phyloP scores from a whole-genome alignment of 1,139 yeast species.

The Yamadazyma buinensis region DNA sequence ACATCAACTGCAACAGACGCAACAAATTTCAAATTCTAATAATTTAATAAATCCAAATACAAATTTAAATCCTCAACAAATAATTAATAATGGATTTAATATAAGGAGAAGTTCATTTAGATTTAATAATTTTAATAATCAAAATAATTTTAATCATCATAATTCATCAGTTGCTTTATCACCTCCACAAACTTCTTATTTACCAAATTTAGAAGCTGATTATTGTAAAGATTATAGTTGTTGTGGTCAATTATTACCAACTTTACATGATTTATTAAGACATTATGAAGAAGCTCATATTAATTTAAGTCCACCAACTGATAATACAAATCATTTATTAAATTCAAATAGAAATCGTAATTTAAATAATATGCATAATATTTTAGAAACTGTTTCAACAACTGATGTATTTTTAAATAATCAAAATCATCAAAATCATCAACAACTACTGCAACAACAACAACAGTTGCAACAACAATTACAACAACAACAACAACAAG shows the following conservation, averaged over 20 bases:
- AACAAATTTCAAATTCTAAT: too few species aligned
- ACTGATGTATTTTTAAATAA: constrained; percentile 76
- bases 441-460: constrained; percentile 13
- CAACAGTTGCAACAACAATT: constrained; percentile 13
- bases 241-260: constrained; percentile 90
- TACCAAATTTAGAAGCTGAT: constrained; percentile 91
- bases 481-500: constrained; percentile 9
- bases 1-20: too few species aligned
- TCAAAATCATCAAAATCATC: constrained; percentile 16
- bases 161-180: constrained; percentile 42
- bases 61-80: too few species aligned
- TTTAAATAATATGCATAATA: constrained; percentile 41
- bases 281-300: constrained; percentile 98
- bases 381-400: constrained; percentile 77
- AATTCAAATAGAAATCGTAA: constrained; percentile 33
- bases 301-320: constrained; percentile 63
- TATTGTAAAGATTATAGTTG: constrained; percentile 96
- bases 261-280: constrained; percentile 85
- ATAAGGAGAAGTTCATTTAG: constrained; percentile 40
- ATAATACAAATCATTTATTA: constrained; percentile 30
- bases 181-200: constrained; percentile 73
- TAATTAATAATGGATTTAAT: constrained; percentile 9
- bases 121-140: constrained; percentile 15
- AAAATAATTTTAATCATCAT: constrained; percentile 11
- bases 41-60: too few species aligned